phyloP scores from a whole-genome alignment of 2,329 filamentous ascomycete species.

The Fusarium sp. region DNA sequence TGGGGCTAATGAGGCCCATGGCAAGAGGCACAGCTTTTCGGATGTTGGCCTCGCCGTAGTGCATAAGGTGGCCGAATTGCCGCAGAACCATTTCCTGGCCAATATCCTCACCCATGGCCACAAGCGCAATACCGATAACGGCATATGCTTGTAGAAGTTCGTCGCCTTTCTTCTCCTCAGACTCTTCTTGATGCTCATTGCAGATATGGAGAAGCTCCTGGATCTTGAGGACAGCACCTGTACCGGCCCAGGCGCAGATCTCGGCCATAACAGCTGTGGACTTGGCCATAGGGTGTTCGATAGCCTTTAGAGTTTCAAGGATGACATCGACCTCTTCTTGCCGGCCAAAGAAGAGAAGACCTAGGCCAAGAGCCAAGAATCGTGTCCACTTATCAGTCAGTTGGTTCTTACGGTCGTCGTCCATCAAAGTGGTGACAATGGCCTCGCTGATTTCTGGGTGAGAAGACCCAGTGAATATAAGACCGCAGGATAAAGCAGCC shows the following conservation, averaged over 20 bases:
- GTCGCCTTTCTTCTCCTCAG: conserved; percentile 94
- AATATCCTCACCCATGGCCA: conserved; percentile 98
- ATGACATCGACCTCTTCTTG: conserved; percentile 99
- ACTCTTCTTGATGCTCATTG: conserved; percentile 96
- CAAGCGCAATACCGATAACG: conserved; percentile 91
- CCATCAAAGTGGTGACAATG: conserved; percentile 91
- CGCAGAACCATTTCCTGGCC: conserved; percentile 99
- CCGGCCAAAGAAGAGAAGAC: conserved; percentile 92
- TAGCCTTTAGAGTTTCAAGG: conserved; percentile 94
- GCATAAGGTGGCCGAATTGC: conserved; percentile 98
- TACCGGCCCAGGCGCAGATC: conserved; percentile 98
- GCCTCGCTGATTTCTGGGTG: conserved; percentile 92
- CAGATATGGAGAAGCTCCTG: conserved; percentile 98
- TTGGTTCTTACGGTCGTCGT: conserved; percentile 90
- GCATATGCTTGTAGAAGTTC: conserved; percentile 96
- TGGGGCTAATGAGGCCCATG: conserved; percentile 96
- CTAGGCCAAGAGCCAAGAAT: conserved; percentile 94
- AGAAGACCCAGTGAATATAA: conserved; percentile 93
- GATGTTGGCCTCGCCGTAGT: conserved; percentile 98
- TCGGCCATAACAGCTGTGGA: conserved; percentile 95
- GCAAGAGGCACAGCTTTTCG: conserved; percentile 94
- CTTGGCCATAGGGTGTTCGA: conserved; percentile 96
- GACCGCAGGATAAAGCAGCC: conserved; percentile 89
- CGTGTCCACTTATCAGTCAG: conserved; percentile 98
- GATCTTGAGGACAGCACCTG: conserved; percentile 95